These are phyloP conservation scores for Saccharomycopsis fermentans DNA, from an alignment of 805 yeast species.

Conservation along the genomic window DNA sequence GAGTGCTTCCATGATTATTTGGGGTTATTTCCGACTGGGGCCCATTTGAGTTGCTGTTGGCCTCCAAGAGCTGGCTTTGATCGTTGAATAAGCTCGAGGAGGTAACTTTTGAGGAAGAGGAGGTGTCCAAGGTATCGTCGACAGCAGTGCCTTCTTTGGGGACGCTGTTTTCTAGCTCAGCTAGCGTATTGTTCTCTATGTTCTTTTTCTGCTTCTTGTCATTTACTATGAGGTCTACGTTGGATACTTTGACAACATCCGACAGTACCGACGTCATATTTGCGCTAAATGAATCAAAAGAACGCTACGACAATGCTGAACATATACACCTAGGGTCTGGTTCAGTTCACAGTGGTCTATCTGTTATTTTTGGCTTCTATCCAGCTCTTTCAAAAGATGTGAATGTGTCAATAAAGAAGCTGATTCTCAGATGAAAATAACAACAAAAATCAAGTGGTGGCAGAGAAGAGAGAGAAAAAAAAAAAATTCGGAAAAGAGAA, in stretches of 20 bases:
- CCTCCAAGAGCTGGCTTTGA: not conserved
- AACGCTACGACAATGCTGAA: not conserved
- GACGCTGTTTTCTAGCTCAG: not conserved
- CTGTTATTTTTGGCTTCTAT: not conserved
- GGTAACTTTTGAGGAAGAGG: not conserved
- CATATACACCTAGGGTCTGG: not conserved
- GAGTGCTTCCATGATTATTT: not conserved
- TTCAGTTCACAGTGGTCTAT: not conserved
- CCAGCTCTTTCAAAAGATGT: not conserved
- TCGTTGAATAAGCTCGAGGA: not conserved
- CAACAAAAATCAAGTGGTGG: not conserved
- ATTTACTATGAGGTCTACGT: not conserved
- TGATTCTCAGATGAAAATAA: not conserved
- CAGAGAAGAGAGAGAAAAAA: not conserved
- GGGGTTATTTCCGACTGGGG: not conserved
- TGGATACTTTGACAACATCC: not conserved
- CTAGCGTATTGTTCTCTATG: not conserved
- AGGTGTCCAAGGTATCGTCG: not conserved
- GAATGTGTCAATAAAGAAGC: not conserved
- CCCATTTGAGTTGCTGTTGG: not conserved
- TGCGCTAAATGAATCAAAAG: not conserved
- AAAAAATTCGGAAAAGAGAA: not conserved
- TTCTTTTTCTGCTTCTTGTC: not conserved
- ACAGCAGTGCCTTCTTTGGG: not conserved
- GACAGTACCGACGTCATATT: constrained; percentile 1